phyloP scores from a whole-genome alignment of 768 basidiomycete genomes.

The Galerina marginata region DNA sequence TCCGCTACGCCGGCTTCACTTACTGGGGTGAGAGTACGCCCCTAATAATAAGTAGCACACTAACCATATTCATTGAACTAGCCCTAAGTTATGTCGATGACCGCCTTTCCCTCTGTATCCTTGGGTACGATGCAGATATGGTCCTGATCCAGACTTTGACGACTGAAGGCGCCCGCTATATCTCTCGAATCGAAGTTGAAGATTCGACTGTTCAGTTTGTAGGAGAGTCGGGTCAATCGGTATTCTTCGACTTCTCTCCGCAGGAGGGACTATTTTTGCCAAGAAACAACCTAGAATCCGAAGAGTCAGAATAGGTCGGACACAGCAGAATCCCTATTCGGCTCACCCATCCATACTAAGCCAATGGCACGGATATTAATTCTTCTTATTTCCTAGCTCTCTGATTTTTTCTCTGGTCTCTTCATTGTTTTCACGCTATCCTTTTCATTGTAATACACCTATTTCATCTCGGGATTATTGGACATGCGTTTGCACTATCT shows the following conservation, averaged over 20 bases:
- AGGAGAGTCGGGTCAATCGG: background rate
- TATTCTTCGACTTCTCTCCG: background rate
- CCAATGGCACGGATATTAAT: too few species aligned
- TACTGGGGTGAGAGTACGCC: background rate
- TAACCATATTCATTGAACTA: background rate
- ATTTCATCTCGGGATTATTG: too few species aligned
- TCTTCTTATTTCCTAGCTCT: too few species aligned
- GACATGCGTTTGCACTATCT: too few species aligned
- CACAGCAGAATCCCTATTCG: too few species aligned
- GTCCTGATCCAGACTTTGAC: background rate
- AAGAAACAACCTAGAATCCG: too few species aligned
- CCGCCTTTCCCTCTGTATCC: background rate
- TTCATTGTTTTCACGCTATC: too few species aligned
- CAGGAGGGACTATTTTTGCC: too few species aligned
- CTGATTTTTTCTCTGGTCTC: too few species aligned
- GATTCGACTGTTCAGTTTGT: slow-evolving; percentile 1
- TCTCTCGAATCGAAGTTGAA: background rate
- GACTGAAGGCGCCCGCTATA: background rate
- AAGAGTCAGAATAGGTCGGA: too few species aligned
- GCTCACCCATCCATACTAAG: too few species aligned
- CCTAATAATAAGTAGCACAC: background rate
- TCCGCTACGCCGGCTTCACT: background rate
- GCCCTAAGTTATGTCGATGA: background rate
- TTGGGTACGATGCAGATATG: background rate
- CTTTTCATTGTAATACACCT: too few species aligned